Percentiles rank a stretch among this genome's conserved stretches.
Evolutionary conservation across 768 basidiomycete genomes (phyloP).

Genomic region (Podaxis sp.): DNA sequence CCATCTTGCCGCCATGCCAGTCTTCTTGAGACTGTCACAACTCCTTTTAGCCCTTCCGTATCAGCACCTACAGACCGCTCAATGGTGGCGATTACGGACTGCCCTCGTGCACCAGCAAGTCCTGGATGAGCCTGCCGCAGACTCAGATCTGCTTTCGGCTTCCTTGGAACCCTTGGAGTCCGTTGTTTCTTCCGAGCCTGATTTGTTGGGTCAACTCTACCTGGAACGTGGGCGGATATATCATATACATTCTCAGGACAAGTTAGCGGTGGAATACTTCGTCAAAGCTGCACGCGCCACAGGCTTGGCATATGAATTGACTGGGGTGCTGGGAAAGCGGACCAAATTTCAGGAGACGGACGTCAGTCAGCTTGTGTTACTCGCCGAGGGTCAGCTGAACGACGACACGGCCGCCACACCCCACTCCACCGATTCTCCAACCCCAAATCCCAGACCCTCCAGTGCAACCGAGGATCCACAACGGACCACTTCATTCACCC

Average conservation of each 20-base stretch:
- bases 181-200: conserved; percentile 45
- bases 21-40: conserved; percentile 73
- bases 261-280: conserved; percentile 71
- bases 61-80: conserved; percentile 41
- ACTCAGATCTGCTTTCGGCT: conserved; percentile 37
- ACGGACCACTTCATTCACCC: conserved; percentile 12
- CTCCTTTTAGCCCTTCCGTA: conserved; percentile 57
- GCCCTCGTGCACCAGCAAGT: conserved; percentile 71
- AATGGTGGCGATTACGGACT: conserved; percentile 85
- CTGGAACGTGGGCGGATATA: conserved; percentile 79
- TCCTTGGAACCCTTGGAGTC: conserved; percentile 38
- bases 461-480: conserved; percentile 9
- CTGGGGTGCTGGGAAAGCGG: conserved; percentile 87
- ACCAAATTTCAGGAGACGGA: conserved; percentile 91
- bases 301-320: conserved; percentile 83
- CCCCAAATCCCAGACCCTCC: conserved; percentile 9
- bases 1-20: conserved; percentile 70
- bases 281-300: conserved; percentile 72
- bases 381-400: conserved; percentile 77
- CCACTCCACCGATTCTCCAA: conserved; percentile 9
- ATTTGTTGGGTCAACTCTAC: conserved; percentile 62
- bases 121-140: conserved; percentile 77
- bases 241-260: conserved; percentile 74
- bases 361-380: conserved; percentile 84
- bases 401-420: conserved; percentile 22